These are phyloP conservation scores for Tylopilus intermedius DNA, from an alignment of 768 basidiomycete genomes.

Conservation along the genomic window DNA sequence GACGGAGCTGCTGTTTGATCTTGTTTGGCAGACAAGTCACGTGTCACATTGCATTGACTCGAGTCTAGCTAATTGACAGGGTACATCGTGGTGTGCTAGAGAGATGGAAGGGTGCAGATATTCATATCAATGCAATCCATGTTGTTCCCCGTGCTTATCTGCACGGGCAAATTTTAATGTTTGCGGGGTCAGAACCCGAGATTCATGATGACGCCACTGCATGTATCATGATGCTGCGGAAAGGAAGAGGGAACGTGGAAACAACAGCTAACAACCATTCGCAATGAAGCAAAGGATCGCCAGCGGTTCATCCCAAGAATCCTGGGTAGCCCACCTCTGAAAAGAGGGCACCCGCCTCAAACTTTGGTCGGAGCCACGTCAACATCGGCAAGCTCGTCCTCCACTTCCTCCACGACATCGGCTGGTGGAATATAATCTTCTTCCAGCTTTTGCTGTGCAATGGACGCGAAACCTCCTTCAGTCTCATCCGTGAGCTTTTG, in stretches of 20 bases:
- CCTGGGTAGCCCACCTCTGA: slow-evolving; percentile 11
- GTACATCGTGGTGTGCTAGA: neutral
- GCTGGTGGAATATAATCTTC: slow-evolving; percentile 18
- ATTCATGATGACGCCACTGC: neutral
- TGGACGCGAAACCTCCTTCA: slow-evolving; percentile 45
- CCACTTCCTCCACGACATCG: slow-evolving; percentile 15
- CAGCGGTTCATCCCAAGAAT: slow-evolving; percentile 31
- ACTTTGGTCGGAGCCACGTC: slow-evolving; percentile 7
- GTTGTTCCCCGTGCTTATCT: neutral
- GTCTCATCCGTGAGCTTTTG: slow-evolving; percentile 40
- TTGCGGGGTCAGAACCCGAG: neutral
- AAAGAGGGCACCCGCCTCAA: slow-evolving; percentile 5
- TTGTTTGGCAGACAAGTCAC: slow-evolving; percentile 15
- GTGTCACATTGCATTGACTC: neutral
- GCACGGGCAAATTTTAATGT: neutral
- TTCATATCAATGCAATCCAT: neutral
- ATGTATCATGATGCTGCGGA: neutral
- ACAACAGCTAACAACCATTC: slow-evolving; percentile 31
- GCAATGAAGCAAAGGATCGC: slow-evolving; percentile 28
- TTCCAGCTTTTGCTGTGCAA: slow-evolving; percentile 33
- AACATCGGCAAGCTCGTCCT: slow-evolving; percentile 14
- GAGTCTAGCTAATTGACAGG: neutral
- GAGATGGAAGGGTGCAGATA: neutral
- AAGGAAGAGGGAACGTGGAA: slow-evolving; percentile 21
- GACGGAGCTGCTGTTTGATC: slow-evolving; percentile 13